These are phyloP conservation scores for Globisporangium spinosum DNA, from an alignment of 352 stramenopile species.

Conservation along the genomic window DNA sequence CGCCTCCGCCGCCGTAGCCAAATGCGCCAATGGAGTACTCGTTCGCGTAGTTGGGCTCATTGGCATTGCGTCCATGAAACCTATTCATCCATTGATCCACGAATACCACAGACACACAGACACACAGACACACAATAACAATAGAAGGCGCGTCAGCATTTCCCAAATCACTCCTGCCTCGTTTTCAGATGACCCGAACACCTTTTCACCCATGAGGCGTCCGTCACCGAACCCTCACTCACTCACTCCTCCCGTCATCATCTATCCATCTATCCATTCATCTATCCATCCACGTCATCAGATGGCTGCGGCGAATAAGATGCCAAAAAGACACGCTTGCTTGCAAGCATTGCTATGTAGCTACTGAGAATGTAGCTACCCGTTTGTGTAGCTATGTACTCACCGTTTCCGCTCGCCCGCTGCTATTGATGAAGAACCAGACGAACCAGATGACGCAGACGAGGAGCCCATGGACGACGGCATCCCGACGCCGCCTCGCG, in stretches of 20 bases:
- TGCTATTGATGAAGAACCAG: constrained; percentile 6
- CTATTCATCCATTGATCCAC: constrained; percentile 10
- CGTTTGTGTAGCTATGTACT: not conserved
- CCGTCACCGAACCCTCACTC: constrained; percentile 9
- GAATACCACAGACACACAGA: not conserved
- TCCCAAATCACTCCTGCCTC: not conserved
- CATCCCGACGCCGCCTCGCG: not conserved
- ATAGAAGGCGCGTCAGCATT: not conserved
- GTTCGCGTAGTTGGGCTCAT: constrained; percentile 20
- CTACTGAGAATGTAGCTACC: not conserved
- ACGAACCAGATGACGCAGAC: not conserved
- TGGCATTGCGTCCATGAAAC: constrained; percentile 9
- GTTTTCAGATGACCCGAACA: not conserved
- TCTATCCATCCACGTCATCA: not conserved
- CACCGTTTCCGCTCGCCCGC: constrained; percentile 15
- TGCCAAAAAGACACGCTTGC: not conserved
- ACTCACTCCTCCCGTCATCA: constrained; percentile 1
- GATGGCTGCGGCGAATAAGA: not conserved
- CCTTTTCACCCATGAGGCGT: not conserved
- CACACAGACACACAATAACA: not conserved
- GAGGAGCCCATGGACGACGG: not conserved
- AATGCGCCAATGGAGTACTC: constrained; percentile 19
- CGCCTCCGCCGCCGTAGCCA: not conserved
- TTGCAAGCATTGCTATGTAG: not conserved
- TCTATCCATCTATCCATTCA: not conserved